Percentiles rank a stretch among this genome's conserved stretches.
Conservation (phyloP, 768 basidiomycete species). For the Mrakia frigida region DNA sequence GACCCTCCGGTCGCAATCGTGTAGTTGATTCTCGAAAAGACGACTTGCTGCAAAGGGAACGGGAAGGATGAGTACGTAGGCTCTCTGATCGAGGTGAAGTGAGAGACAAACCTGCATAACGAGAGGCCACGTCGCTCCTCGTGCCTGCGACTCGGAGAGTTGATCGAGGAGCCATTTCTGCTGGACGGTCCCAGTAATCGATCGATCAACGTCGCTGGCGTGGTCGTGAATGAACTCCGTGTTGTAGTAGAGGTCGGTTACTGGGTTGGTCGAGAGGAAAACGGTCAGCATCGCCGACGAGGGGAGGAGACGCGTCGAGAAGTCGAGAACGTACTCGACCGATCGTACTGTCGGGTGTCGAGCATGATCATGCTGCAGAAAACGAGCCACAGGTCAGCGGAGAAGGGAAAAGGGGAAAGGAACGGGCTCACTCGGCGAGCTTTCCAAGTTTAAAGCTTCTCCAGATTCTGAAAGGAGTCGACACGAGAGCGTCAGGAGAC, state of each 20-base stretch:
- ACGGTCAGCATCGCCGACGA: neutral
- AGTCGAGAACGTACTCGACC: conserved; percentile 42
- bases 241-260: conserved; percentile 59
- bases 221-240: conserved; percentile 51
- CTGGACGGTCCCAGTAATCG: conserved; percentile 56
- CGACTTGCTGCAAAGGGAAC: conserved; percentile 48
- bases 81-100: no score
- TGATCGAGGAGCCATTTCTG: conserved; percentile 56
- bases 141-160: conserved; percentile 49
- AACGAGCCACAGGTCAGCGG: neutral
- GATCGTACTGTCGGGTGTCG: conserved; percentile 59
- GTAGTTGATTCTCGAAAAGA: conserved; percentile 53
- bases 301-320: neutral
- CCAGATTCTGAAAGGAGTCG: conserved; percentile 50
- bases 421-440: conserved; percentile 48
- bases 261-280: neutral
- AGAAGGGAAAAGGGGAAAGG: neutral
- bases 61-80: no score
- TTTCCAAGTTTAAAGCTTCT: conserved; percentile 62
- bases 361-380: conserved; percentile 51
- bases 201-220: conserved; percentile 49
- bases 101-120: conserved; percentile 45
- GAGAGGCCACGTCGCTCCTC: conserved; percentile 56
- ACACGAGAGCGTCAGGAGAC: neutral
- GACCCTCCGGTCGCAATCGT: conserved; percentile 44